These are phyloP conservation scores for Botrytis porri DNA, from an alignment of 2,329 filamentous ascomycete genomes.

Conservation along the genomic window DNA sequence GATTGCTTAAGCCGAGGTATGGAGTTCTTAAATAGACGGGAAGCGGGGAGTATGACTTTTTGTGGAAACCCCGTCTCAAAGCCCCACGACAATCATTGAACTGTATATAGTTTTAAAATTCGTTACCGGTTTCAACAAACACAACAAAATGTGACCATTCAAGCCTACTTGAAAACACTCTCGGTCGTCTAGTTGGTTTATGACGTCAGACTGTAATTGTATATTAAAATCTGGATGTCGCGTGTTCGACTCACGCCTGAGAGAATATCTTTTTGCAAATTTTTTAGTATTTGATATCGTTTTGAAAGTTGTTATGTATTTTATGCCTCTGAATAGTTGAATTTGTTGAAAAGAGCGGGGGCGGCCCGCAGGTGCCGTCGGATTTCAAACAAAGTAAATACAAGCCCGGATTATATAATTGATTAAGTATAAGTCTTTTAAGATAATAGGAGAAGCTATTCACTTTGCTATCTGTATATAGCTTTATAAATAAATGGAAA, in stretches of 20 bases:
- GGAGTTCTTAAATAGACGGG: neutral
- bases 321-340: neutral
- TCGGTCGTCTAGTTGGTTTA: constrained; percentile 14
- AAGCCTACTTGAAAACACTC: constrained; percentile 2
- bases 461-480: neutral
- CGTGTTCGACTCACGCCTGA: constrained; percentile 10
- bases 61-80: neutral
- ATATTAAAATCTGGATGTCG: constrained; percentile 7
- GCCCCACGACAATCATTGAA: neutral
- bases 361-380: neutral
- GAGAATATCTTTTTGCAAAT: neutral
- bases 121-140: rapidly evolving
- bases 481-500: rapidly evolving
- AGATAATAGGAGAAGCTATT: neutral
- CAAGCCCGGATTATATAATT: neutral
- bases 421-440: neutral
- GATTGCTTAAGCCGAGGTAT: neutral
- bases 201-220: constrained; percentile 11
- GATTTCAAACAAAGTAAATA: neutral
- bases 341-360: neutral
- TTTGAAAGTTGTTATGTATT: rapidly evolving
- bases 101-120: neutral
- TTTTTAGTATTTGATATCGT: neutral
- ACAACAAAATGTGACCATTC: constrained; percentile 18
- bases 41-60: neutral